Evolutionary conservation across 352 stramenopile genomes (phyloP).

Genomic region (Phytopythium ostracodes): DNA sequence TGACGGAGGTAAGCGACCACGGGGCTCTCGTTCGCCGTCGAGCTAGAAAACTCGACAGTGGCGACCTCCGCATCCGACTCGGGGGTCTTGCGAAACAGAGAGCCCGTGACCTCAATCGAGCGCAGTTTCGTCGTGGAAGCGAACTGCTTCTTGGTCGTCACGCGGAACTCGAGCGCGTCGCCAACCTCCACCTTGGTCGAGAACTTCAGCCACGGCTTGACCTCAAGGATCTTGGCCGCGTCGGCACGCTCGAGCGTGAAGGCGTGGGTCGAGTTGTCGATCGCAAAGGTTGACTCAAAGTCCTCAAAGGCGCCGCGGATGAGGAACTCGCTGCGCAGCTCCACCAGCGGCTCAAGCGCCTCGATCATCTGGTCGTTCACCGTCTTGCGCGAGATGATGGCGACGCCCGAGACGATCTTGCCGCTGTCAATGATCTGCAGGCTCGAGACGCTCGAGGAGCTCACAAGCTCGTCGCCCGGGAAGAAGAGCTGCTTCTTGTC

Average conservation of each 20-base stretch:
- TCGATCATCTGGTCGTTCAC: conserved; percentile 48
- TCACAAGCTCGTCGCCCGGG: conserved; percentile 67
- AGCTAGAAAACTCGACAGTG: conserved; percentile 28
- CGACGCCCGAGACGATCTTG: conserved; percentile 74
- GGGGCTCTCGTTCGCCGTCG: conserved; percentile 42
- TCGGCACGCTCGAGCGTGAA: conserved; percentile 35
- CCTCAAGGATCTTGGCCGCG: conserved; percentile 53
- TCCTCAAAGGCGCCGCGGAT: conserved; percentile 78
- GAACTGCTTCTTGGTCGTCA: conserved; percentile 57
- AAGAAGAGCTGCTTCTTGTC: conserved; percentile 37
- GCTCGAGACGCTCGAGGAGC: conserved; percentile 61
- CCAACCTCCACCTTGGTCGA: conserved; percentile 25
- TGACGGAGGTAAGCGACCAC: conserved; percentile 39
- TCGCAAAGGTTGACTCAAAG: conserved; percentile 70
- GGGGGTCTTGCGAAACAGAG: conserved; percentile 35
- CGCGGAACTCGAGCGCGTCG: conserved; percentile 47
- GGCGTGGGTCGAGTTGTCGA: conserved; percentile 35
- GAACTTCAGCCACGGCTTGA: conserved; percentile 65
- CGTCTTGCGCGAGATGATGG: conserved; percentile 59
- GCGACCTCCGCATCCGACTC: conserved; percentile 30
- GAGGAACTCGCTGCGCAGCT: conserved; percentile 81
- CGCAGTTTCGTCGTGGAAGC: conserved; percentile 32
- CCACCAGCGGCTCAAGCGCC: conserved; percentile 57
- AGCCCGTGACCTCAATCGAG: conserved; percentile 45
- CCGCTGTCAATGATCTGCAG: conserved; percentile 74